A percentile compares a stretch with the other conserved stretches of the same genome.
phyloP scores from a whole-genome alignment of 805 yeast genomes.

The Saccharomycopsis lassenensis region DNA sequence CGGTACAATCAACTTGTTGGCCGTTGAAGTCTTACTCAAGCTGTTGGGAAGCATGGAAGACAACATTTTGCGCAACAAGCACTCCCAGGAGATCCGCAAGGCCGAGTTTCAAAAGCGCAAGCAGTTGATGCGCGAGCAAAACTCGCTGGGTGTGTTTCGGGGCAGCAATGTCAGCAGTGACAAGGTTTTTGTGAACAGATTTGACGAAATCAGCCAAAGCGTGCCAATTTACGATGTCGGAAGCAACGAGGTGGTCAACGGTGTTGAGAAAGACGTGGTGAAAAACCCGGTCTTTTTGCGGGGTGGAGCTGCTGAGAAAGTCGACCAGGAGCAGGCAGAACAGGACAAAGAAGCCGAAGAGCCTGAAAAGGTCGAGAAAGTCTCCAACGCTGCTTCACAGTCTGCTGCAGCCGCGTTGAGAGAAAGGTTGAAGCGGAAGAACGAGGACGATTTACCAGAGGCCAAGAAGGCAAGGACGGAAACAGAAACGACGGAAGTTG shows the following conservation, averaged over 20 bases:
- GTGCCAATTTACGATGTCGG: constrained; percentile 15
- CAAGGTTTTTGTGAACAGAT: constrained; percentile 13
- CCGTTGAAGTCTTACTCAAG: constrained; percentile 61
- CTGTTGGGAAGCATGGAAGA: constrained; percentile 66
- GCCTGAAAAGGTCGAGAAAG: too few relatives aligned
- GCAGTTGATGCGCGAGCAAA: constrained; percentile 36
- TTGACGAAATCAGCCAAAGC: constrained; percentile 9
- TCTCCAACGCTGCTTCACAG: too few relatives aligned
- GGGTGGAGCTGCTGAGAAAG: constrained; percentile 36
- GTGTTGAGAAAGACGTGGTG: constrained; percentile 11
- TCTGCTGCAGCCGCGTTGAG: constrained; percentile 36
- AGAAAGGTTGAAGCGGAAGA: constrained; percentile 20
- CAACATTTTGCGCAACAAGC: constrained; percentile 60
- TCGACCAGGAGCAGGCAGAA: constrained; percentile 18
- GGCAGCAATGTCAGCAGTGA: constrained; percentile 15
- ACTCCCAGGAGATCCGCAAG: constrained; percentile 58
- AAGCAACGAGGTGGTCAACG: constrained; percentile 23
- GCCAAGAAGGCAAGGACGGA: background rate
- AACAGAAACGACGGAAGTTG: background rate
- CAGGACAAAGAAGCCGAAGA: background rate
- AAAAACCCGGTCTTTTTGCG: constrained; percentile 18
- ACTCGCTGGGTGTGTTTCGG: constrained; percentile 21
- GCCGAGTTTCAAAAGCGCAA: constrained; percentile 56
- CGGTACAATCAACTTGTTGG: constrained; percentile 65
- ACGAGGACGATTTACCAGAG: background rate